These are phyloP conservation scores for Kurtzmaniella quercitrusa DNA, from an alignment of 1,139 yeast species.

Conservation along the genomic window DNA sequence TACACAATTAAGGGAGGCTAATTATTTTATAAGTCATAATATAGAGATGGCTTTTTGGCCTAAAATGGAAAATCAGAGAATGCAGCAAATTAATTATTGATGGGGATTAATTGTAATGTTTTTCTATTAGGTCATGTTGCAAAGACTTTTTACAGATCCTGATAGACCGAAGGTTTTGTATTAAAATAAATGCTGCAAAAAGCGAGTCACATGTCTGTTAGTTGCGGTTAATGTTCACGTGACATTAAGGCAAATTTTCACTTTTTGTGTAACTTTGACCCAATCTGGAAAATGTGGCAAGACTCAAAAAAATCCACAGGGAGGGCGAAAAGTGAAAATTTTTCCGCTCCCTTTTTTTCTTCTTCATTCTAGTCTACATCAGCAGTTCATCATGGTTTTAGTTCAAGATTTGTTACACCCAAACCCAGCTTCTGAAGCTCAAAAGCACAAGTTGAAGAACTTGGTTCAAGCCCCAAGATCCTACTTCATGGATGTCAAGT, in stretches of 20 bases:
- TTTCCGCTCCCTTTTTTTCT: slow-evolving; percentile 2
- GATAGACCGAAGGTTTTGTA: no score
- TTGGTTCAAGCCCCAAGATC: slow-evolving; percentile 98
- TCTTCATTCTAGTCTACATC: slow-evolving; percentile 1
- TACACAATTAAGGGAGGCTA: no score
- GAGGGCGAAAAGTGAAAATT: slow-evolving; percentile 5
- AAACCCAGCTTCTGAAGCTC: slow-evolving; percentile 91
- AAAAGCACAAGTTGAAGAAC: slow-evolving; percentile 95
- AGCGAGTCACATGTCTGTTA: neutral
- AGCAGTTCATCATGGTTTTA: slow-evolving; percentile 54
- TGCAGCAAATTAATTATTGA: no score
- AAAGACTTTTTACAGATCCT: no score
- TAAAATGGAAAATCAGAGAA: no score
- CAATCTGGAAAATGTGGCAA: slow-evolving; percentile 8
- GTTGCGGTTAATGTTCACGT: slow-evolving; percentile 1
- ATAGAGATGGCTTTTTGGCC: no score
- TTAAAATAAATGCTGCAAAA: no score
- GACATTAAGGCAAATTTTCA: neutral
- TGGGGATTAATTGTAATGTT: no score
- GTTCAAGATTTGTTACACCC: slow-evolving; percentile 99
- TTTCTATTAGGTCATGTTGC: no score
- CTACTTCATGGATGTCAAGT: slow-evolving; percentile 98
- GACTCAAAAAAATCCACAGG: slow-evolving; percentile 6
- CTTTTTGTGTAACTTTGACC: neutral
- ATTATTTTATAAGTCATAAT: no score